These are phyloP conservation scores for Solanum sejunctum DNA, from an alignment of 257 asterid genomes.

Conservation along the genomic window DNA sequence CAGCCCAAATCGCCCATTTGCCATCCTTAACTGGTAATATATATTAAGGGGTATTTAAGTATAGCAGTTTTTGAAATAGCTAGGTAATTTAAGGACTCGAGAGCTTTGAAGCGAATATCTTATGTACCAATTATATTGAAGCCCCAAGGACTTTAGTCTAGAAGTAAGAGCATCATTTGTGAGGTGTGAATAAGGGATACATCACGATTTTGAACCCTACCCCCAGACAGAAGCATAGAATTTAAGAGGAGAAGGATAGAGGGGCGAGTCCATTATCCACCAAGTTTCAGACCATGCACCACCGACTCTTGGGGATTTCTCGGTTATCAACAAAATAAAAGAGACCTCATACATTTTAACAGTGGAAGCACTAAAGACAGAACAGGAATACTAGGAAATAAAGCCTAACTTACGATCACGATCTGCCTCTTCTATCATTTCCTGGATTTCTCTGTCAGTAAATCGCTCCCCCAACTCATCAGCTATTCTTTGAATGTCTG, in stretches of 20 bases:
- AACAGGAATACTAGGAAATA: background rate
- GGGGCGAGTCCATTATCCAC: background rate
- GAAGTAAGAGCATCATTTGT: background rate
- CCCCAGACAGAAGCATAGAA: background rate
- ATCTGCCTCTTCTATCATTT: constrained; percentile 87
- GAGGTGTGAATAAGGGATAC: background rate
- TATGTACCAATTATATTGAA: background rate
- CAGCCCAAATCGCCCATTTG: background rate
- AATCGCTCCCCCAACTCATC: constrained; percentile 70
- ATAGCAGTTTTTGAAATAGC: background rate
- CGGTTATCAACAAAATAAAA: background rate
- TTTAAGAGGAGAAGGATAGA: background rate
- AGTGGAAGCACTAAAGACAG: background rate
- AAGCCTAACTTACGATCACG: constrained; percentile 67
- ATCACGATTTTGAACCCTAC: background rate
- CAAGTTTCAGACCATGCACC: background rate
- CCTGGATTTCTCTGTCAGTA: constrained; percentile 66
- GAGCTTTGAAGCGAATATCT: background rate
- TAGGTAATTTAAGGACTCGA: background rate
- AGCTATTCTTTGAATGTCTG: constrained; percentile 82
- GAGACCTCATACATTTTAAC: background rate
- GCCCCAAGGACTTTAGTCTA: background rate
- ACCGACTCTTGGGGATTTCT: background rate
- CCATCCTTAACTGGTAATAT: background rate
- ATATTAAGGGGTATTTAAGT: background rate